These are phyloP conservation scores for Beauveria medogensis DNA, from an alignment of 2,329 filamentous ascomycete genomes.

Conservation along the genomic window DNA sequence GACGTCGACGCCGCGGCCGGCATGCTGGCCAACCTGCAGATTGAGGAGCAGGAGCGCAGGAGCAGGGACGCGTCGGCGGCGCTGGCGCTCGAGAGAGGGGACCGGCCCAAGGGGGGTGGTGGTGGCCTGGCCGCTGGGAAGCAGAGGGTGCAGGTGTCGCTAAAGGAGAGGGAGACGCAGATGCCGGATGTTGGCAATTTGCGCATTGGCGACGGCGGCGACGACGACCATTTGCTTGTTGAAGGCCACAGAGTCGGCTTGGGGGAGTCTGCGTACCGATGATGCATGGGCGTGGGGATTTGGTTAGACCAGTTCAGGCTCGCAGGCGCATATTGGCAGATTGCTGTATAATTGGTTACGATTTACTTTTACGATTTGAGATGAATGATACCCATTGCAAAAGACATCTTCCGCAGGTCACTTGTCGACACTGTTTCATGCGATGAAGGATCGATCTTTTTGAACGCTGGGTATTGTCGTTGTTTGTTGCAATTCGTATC, in stretches of 20 bases:
- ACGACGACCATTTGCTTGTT: conserved; percentile 33
- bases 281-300: not conserved
- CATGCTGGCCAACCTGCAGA: conserved; percentile 33
- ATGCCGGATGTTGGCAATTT: conserved; percentile 16
- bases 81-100: conserved; percentile 43
- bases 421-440: not conserved
- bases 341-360: not conserved
- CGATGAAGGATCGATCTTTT: too few relatives aligned
- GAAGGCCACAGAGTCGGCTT: conserved; percentile 44
- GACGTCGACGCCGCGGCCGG: conserved; percentile 31
- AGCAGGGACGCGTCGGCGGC: conserved; percentile 31
- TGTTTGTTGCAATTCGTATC: not conserved
- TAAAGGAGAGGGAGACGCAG: conserved; percentile 43
- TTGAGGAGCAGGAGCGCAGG: conserved; percentile 35
- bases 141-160: conserved; percentile 37
- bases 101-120: conserved; percentile 13
- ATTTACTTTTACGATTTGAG: conserved; percentile 3
- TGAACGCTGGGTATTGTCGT: not conserved
- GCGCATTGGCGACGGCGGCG: conserved; percentile 15
- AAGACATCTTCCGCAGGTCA: not conserved
- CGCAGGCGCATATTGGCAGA: too few relatives aligned
- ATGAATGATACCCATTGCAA: conserved; percentile 10
- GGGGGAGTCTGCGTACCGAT: conserved; percentile 4
- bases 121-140: conserved; percentile 6
- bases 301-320: not conserved